Evolutionary conservation across 306 rosid genomes (phyloP).

Genomic region (Medicago arabica): DNA sequence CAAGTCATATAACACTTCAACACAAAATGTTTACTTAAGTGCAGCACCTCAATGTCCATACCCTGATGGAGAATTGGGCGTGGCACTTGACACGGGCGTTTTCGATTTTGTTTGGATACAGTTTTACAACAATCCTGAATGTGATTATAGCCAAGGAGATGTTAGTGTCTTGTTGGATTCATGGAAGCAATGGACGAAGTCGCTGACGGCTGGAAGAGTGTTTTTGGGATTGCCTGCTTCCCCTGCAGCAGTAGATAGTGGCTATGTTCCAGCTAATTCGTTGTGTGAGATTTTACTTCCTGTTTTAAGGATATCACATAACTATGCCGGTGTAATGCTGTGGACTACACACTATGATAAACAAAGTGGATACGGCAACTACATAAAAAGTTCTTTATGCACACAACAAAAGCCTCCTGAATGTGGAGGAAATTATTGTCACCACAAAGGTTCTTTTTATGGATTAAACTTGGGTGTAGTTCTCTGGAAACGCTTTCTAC

Average conservation of each 20-base stretch:
- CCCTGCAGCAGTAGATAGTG: conserved; percentile 48
- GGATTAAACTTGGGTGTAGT: not conserved
- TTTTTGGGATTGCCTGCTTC: conserved; percentile 63
- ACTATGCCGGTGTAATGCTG: conserved; percentile 71
- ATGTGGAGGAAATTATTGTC: conserved; percentile 18
- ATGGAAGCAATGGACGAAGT: conserved; percentile 60
- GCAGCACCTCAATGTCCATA: conserved; percentile 70
- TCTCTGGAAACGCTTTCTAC: not conserved
- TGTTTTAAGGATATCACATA: conserved; percentile 42
- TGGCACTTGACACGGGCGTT: conserved; percentile 38
- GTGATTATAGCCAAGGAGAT: conserved; percentile 51
- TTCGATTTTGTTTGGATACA: conserved; percentile 63
- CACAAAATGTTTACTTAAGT: conserved; percentile 43
- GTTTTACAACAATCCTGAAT: conserved; percentile 56
- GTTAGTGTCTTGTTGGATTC: conserved; percentile 40
- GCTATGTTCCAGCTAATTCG: conserved; percentile 51
- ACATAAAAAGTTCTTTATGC: conserved; percentile 38
- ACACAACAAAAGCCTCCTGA: conserved; percentile 17
- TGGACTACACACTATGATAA: conserved; percentile 60
- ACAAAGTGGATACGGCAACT: conserved; percentile 48
- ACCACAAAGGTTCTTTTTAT: conserved; percentile 30
- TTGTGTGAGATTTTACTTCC: conserved; percentile 59
- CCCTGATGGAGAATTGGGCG: conserved; percentile 46
- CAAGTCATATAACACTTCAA: conserved; percentile 36
- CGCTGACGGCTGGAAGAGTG: conserved; percentile 17